Base-by-base conservation (phyloP, 176 grass and related monocot genomes). In the Paspalum notatum region DNA sequence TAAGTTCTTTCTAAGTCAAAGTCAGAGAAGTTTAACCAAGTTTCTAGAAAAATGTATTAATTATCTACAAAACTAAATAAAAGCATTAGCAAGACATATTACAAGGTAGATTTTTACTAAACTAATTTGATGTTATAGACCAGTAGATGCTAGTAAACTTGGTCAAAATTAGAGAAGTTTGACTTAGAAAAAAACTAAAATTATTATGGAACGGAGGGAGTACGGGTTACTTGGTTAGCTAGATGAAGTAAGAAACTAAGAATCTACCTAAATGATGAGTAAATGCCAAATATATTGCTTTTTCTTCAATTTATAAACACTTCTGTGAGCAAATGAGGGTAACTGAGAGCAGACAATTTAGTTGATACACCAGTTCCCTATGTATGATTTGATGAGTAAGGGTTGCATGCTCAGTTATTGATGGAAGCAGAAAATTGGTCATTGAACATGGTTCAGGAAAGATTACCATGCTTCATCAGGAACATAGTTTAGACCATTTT, bases 351-450 rank as follows among this genome's bases (percentile, higher is more conserved):
- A 26, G 57, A 68, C 16, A 49, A 1, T 59, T 75, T 81, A 22
- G 8, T 25, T 5, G 11, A 9, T 80, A 44, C 61, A 32, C 21
- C 14, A 69, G 14, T 58, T 5, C n/a, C 52, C 11, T 78, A 17
- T 21, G 50, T 13, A 1, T 48, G 22, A 42, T 68, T 73, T 64
- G 79, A 48, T 74, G 21, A 14, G 43, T 59, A 88, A 62, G 1
- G 39, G 11, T 9, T 60, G 12, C 18, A 18, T 84, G 45, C 32
- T 79, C 26, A 37, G 26, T 43, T 80, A 80, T 45, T 18, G 39
- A 52, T 74, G 18, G 18, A 0, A 54, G 16, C 12, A 0, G 14
- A 10, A 52, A 22, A 68, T 60, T 50, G 15, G 44, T 79, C 50
- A 14, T 17, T 48, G 4, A 27, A 44, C 52, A 52, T 59, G 62